phyloP scores from a whole-genome alignment of 2,329 filamentous ascomycete genomes.

The Exophiala bonariae region DNA sequence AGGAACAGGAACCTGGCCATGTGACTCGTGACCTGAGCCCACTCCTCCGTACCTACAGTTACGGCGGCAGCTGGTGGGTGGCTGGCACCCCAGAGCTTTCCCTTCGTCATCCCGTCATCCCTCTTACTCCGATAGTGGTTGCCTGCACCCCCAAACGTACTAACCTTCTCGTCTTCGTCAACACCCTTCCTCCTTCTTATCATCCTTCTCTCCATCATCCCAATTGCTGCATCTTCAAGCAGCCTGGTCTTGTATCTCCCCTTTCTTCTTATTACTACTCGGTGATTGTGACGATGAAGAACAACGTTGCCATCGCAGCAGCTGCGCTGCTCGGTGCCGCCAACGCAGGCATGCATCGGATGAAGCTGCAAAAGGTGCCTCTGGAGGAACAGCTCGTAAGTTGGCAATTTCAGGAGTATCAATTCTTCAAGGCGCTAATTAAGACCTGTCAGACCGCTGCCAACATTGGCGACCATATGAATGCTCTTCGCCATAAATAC shows the following conservation, averaged over 20 bases:
- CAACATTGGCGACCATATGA: slow-evolving; percentile 78
- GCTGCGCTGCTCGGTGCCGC: slow-evolving; percentile 79
- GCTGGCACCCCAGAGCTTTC: not conserved
- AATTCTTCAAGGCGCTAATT: slow-evolving; percentile 7
- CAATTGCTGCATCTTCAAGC: slow-evolving; percentile 17
- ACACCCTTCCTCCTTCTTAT: slow-evolving; percentile 5
- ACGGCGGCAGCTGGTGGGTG: not conserved
- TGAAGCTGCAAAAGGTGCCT: slow-evolving; percentile 97
- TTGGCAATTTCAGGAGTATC: slow-evolving; percentile 26
- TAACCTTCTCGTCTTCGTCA: slow-evolving; percentile 15
- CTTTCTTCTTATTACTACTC: slow-evolving; percentile 14
- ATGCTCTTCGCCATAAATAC: slow-evolving; percentile 87
- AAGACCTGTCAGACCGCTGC: slow-evolving; percentile 61
- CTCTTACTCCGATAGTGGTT: no score
- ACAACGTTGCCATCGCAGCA: slow-evolving; percentile 73
- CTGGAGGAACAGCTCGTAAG: slow-evolving; percentile 88
- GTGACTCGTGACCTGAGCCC: no score
- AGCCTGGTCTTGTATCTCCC: slow-evolving; percentile 20
- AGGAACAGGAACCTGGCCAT: no score
- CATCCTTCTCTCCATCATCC: slow-evolving; percentile 15
- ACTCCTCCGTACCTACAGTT: no score
- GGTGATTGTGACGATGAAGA: slow-evolving; percentile 68
- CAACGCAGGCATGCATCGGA: slow-evolving; percentile 85
- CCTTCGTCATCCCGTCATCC: no score
- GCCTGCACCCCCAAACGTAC: no score